Evolutionary conservation across 2,329 filamentous ascomycete genomes (phyloP), one percentile per base, ranked within the genome.

Genomic region (Elsinoe perseae): DNA sequence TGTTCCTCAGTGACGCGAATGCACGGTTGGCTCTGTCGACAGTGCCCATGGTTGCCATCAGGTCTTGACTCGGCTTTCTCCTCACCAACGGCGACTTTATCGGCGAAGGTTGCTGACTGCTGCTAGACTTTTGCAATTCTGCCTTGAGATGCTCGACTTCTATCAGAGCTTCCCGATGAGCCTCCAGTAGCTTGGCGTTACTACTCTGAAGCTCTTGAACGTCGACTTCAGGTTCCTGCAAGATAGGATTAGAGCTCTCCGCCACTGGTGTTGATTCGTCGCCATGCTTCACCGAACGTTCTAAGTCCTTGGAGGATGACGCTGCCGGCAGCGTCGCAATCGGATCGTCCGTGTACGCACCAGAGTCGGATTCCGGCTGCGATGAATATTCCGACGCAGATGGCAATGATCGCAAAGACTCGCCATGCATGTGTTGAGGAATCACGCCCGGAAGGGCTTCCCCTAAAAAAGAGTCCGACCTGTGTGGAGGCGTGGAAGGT

Each of bases 11-110:
- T 1, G 90, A 89, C 0, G 89, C 87, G 64, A 97, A 89, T 2
- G 91, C 95, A 58, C 93, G 84, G 64, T 95, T 91, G 6, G 92
- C 90, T 56, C 92, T 87, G 70, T 98, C 93, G 60, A 91, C 87
- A 27, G 57, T 61, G 21, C 36, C 54, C 16, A 55, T 54, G 18
- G 56, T 40, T 16, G 59, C 42, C 72, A 93, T 83, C 40, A 95
- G 78, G 59, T 87, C 93, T 70, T 95, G 90, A 68, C 89, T 95
- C 2, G 90, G 95, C 74, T 95, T 95, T 64, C 92, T 84, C 61
- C 91, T 87, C 65, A 96, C 91, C 62, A 95, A 83, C 10, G 57
- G n/a, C 85, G 84, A 1, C 82, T 56, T 81, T 40, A 58, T 52
- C 18, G 64, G 63, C 9, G 60, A 58, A 34, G 62, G 60, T 3